Evolutionary conservation across 2,329 filamentous ascomycete species (phyloP), one percentile per base, ranked within the genome.

Genomic region (Tolypocladium pustulatum): DNA sequence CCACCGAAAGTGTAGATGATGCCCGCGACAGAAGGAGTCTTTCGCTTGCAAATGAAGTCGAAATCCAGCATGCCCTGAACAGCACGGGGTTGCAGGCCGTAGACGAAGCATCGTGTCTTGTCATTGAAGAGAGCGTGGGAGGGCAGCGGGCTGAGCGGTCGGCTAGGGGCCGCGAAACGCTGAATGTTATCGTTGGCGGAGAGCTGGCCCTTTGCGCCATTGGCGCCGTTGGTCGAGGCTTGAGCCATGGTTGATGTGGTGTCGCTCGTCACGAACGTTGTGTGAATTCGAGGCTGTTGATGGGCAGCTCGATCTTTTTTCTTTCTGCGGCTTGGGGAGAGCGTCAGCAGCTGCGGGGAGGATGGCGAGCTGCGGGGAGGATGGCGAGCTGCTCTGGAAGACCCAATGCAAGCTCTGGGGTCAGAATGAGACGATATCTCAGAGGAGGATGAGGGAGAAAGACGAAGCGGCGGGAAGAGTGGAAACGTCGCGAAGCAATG

Each of bases 1-100:
- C 94, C 94, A 75, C 94, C 94, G 73, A 99, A 99, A 69, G 94
- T 97, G 84, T 99, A 99, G 84, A 99, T 97, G 79, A 99, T 97
- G 74, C 92, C 94, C 66, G 94, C 94, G 60, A 99, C 94, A 60
- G 94, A 99, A 65, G 94, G 94, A 61, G 90, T 95, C 74, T 87
- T 84, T 71, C 94, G 90, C 87, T 97, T 97, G 91, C 94, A 99
- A 81, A 99, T 99, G 85, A 97, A 99, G 83, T 99, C 94, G 76
- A 99, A 99, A 78, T 99, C 94, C 75, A 99, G 89, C 88, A 92
- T 92, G 75, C 89, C 89, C 80, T 92, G 89, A 66, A 92, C 89
- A 68, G 90, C 89, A 76, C 92, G 87, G 72, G 94, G 93, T 81
- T 99, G 94, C 73, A 99, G 90, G 76, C 94, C 94, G 80, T 99